Percentiles rank a stretch among this genome's conserved stretches.
Evolutionary conservation across 108 stramenopile species (phyloP).

Genomic region (Aurantiochytrium sp.): DNA sequence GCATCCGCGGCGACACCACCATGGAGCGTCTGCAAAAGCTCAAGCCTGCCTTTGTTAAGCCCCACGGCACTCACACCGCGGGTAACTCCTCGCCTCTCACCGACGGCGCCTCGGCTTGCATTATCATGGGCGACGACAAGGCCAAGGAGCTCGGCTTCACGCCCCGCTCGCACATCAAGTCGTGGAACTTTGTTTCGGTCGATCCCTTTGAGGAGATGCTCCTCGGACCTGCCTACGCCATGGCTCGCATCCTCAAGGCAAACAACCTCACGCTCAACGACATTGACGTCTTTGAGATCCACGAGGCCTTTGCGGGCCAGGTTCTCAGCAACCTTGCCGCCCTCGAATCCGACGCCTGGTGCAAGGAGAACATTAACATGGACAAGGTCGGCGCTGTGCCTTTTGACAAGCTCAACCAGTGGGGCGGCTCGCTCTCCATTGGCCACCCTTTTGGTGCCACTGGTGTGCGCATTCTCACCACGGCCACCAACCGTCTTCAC

Average conservation of each 20-base stretch:
- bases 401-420: conserved; percentile 85
- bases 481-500: conserved; percentile 88
- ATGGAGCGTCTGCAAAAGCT: conserved; percentile 79
- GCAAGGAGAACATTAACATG: conserved; percentile 20
- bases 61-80: conserved; percentile 93
- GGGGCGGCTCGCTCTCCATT: conserved; percentile 86
- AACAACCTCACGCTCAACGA: conserved; percentile 71
- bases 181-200: conserved; percentile 88
- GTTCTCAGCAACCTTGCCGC: conserved; percentile 88
- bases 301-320: conserved; percentile 99
- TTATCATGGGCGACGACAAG: conserved; percentile 87
- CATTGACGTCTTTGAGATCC: conserved; percentile 87
- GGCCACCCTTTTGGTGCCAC: conserved; percentile 99
- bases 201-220: conserved; percentile 97
- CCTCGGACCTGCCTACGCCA: conserved; percentile 82
- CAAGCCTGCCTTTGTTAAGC: conserved; percentile 92
- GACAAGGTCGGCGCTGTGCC: conserved; percentile 73
- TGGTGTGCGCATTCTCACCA: conserved; percentile 80
- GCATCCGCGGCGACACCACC: conserved; percentile 85
- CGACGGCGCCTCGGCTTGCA: conserved; percentile 85
- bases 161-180: conserved; percentile 76
- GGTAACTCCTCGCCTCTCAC: conserved; percentile 93
- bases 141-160: conserved; percentile 87
- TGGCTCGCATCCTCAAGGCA: conserved; percentile 64
- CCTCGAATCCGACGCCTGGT: conserved; percentile 80